Percentiles rank a stretch among this genome's conserved stretches.
Conservation (phyloP, 106 monocot genomes). For the Dendrobium huoshanense region DNA sequence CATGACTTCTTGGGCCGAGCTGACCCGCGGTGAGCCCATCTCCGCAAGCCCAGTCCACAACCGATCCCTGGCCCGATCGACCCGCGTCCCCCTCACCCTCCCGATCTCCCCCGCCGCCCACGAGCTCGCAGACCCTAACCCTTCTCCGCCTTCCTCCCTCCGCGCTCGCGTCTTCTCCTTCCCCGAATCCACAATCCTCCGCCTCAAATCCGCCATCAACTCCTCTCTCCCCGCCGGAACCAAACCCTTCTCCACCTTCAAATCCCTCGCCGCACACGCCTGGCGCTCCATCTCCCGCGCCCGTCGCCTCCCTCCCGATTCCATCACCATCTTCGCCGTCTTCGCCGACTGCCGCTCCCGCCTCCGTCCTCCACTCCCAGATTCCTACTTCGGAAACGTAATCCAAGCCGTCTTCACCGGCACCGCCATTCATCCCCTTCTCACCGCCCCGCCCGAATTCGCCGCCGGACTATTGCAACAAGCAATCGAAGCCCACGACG, state of each 20-base stretch:
- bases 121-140: conserved; percentile 70
- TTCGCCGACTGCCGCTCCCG: conserved; percentile 80
- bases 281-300: conserved; percentile 69
- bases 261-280: conserved; percentile 77
- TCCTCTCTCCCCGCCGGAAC: neutral
- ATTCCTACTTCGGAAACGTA: conserved; percentile 79
- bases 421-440: conserved; percentile 50
- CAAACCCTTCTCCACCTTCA: conserved; percentile 10
- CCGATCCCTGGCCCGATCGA: conserved; percentile 49
- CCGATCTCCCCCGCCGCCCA: conserved; percentile 60
- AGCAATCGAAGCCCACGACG: conserved; percentile 62
- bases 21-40: conserved; percentile 29
- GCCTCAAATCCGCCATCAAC: conserved; percentile 55
- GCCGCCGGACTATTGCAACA: conserved; percentile 50
- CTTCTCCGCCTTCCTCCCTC: conserved; percentile 34
- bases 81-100: conserved; percentile 49
- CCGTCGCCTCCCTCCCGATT: conserved; percentile 21
- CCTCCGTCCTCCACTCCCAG: conserved; percentile 56
- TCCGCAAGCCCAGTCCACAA: conserved; percentile 59
- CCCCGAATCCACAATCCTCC: conserved; percentile 30
- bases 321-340: conserved; percentile 74
- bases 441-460: conserved; percentile 28
- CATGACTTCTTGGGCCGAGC: conserved; percentile 87
- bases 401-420: conserved; percentile 86
- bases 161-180: conserved; percentile 72